Conservation (phyloP, 495 filamentous ascomycete species). For the Copromyces sp. region DNA sequence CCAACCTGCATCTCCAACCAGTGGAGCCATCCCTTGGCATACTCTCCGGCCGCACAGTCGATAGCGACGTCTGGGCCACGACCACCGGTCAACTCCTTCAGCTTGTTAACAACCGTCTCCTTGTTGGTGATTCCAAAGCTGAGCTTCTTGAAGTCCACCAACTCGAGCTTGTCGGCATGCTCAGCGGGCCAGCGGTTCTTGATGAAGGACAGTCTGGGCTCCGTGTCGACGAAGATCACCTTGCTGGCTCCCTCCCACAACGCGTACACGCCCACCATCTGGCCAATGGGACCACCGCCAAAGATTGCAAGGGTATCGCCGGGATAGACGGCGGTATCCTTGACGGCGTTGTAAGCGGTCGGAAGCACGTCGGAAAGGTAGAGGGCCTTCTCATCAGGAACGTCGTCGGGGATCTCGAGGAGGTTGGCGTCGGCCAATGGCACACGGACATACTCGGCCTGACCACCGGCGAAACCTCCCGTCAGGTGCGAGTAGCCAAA, state of each 20-base stretch:
- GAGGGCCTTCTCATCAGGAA: conserved; percentile 78
- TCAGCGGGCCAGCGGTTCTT: conserved; percentile 46
- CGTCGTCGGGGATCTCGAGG: conserved; percentile 64
- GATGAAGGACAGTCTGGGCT: conserved; percentile 63
- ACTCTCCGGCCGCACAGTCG: conserved; percentile 79
- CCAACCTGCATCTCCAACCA: conserved; percentile 65
- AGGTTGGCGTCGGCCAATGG: conserved; percentile 78
- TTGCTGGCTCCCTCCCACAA: conserved; percentile 61
- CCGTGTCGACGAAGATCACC: conserved; percentile 74
- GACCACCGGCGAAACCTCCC: conserved; percentile 81
- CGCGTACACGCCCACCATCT: conserved; percentile 68
- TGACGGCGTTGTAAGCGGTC: conserved; percentile 73
- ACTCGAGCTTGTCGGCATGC: conserved; percentile 29
- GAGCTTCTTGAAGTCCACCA: conserved; percentile 38
- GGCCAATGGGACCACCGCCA: conserved; percentile 68
- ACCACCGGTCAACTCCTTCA: conserved; percentile 62
- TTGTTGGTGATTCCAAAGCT: conserved; percentile 36
- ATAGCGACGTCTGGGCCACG: conserved; percentile 67
- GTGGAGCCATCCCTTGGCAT: conserved; percentile 73
- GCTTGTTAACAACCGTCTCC: conserved; percentile 52
- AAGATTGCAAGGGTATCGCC: conserved; percentile 78
- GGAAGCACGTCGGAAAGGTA: conserved; percentile 72
- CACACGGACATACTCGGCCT: conserved; percentile 80
- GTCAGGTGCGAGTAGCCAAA: conserved; percentile 71
- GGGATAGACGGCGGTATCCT: conserved; percentile 72